A percentile compares a stretch with the other conserved stretches of the same genome.
Conservation (phyloP, 768 basidiomycete species). For the Mycena filopes region DNA sequence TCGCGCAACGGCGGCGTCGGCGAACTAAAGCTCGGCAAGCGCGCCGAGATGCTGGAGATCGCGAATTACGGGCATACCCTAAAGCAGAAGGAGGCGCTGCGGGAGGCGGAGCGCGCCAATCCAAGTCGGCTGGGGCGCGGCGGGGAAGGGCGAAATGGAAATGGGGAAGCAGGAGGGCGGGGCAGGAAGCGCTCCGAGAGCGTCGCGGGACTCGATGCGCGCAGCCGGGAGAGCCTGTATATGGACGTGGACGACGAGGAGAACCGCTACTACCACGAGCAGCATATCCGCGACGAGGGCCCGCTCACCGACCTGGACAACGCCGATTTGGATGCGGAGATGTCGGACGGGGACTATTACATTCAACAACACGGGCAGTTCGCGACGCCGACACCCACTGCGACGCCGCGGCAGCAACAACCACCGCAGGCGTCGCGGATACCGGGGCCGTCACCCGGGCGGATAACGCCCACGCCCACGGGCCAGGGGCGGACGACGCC, state of each 20-base stretch:
- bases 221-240: slow-evolving; percentile 72
- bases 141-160: too few relatives aligned
- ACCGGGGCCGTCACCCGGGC: too few relatives aligned
- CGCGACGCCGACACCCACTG: slow-evolving; percentile 15
- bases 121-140: slow-evolving; percentile 40
- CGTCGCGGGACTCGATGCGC: slow-evolving; percentile 60
- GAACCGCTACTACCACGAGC: slow-evolving; percentile 54
- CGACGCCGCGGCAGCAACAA: neutral
- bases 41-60: slow-evolving; percentile 89
- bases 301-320: slow-evolving; percentile 72
- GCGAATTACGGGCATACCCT: slow-evolving; percentile 84
- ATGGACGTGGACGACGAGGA: slow-evolving; percentile 72
- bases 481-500: slow-evolving; percentile 34
- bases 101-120: slow-evolving; percentile 35
- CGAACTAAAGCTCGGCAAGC: slow-evolving; percentile 77
- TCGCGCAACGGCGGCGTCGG: slow-evolving; percentile 91
- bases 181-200: slow-evolving; percentile 73
- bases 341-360: slow-evolving; percentile 53
- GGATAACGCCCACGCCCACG: too few relatives aligned
- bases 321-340: slow-evolving; percentile 57
- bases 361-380: slow-evolving; percentile 40
- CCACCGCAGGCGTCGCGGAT: too few relatives aligned
- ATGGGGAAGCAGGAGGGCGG: too few relatives aligned
- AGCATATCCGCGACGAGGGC: slow-evolving; percentile 69
- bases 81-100: slow-evolving; percentile 42